These are phyloP conservation scores for Botrytis porri DNA, from an alignment of 2,329 filamentous ascomycete species.

Conservation along the genomic window DNA sequence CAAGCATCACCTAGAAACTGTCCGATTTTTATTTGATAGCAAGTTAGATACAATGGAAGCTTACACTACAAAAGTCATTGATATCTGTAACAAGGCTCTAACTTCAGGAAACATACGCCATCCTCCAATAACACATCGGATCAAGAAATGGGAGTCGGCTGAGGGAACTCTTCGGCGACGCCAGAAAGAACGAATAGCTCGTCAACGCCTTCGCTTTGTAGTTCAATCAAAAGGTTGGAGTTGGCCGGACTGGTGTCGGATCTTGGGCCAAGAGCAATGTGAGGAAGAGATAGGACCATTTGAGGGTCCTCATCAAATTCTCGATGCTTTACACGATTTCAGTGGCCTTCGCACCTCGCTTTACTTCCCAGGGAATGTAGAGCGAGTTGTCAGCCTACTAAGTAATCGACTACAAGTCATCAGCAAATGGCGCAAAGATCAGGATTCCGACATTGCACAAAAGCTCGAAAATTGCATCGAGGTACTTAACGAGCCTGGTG, in stretches of 20 bases:
- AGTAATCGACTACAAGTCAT: neutral
- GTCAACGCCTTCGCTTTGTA: no score
- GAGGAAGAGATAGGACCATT: neutral
- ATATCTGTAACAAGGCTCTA: neutral
- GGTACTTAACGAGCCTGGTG: neutral
- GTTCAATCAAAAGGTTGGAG: neutral
- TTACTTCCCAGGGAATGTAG: neutral
- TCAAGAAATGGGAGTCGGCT: neutral
- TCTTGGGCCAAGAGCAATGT: neutral
- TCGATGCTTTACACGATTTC: neutral
- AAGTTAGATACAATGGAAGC: constrained; percentile 1
- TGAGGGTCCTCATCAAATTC: neutral
- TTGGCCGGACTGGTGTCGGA: neutral
- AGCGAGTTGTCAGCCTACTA: neutral
- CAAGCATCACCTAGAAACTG: neutral
- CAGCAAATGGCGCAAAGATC: neutral
- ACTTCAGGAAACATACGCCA: neutral
- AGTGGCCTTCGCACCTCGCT: neutral
- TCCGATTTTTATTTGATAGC: neutral
- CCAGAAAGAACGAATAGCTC: neutral
- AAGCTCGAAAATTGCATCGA: neutral
- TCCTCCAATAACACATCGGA: neutral
- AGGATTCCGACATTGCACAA: neutral
- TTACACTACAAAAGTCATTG: neutral
- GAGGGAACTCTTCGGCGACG: neutral